Conservation (phyloP, 768 basidiomycete genomes). For the Lentinus tigrinus region DNA sequence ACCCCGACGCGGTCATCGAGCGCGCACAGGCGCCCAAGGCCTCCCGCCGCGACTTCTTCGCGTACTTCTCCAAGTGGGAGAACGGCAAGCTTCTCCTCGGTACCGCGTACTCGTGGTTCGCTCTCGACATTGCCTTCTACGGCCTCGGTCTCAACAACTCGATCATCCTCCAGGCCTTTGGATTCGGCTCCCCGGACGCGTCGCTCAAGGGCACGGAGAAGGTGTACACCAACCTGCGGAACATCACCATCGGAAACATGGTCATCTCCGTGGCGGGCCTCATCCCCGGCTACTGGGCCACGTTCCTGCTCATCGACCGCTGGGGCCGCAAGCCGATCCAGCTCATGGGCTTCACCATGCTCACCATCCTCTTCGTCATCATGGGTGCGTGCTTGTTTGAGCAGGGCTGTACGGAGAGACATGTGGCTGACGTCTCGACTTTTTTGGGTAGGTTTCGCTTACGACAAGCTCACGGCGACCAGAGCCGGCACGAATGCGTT, state of each 20-base stretch:
- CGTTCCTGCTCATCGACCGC: conserved; percentile 65
- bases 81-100: conserved; percentile 78
- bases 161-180: conserved; percentile 72
- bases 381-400: conserved; percentile 30
- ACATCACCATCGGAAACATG: conserved; percentile 72
- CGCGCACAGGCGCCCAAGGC: conserved; percentile 48
- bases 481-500: conserved; percentile 51
- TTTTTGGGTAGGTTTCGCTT: conserved; percentile 56
- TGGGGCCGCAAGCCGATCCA: conserved; percentile 77
- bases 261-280: conserved; percentile 76
- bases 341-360: conserved; percentile 35
- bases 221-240: conserved; percentile 59
- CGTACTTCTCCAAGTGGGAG: conserved; percentile 67
- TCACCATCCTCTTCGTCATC: conserved; percentile 32
- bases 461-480: conserved; percentile 52
- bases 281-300: conserved; percentile 75
- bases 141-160: conserved; percentile 84
- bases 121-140: conserved; percentile 88
- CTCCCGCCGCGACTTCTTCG: conserved; percentile 47
- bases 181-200: conserved; percentile 53
- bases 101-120: conserved; percentile 84
- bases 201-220: conserved; percentile 31
- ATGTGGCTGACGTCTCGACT: background rate
- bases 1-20: conserved; percentile 58
- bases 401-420: too few relatives aligned